A percentile compares a stretch with the other conserved stretches of the same genome.
phyloP scores from a whole-genome alignment of 805 yeast species.

The Candida mattraensis region DNA sequence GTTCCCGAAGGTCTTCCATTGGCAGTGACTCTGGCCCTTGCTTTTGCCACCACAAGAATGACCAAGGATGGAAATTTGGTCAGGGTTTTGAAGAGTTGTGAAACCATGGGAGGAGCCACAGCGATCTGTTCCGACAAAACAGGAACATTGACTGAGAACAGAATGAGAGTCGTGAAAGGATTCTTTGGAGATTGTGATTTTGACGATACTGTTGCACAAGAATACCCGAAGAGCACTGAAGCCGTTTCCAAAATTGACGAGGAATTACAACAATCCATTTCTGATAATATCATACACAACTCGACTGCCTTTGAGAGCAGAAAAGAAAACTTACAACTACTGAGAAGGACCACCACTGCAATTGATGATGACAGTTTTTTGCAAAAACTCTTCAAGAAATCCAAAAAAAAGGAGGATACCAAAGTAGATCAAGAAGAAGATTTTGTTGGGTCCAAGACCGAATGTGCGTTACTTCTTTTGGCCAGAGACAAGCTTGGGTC shows the following conservation, averaged over 20 bases:
- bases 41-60: slow-evolving; percentile 98
- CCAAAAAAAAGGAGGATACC: slow-evolving; percentile 1
- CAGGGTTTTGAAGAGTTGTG: slow-evolving; percentile 91
- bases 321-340: slow-evolving; percentile 46
- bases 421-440: slow-evolving; percentile 43
- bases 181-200: slow-evolving; percentile 59
- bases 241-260: slow-evolving; percentile 7
- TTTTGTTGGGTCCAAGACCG: slow-evolving; percentile 91
- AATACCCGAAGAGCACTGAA: not conserved
- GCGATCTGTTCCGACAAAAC: slow-evolving; percentile 97
- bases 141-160: slow-evolving; percentile 93
- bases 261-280: slow-evolving; percentile 31
- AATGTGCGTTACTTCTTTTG: slow-evolving; percentile 76
- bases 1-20: slow-evolving; percentile 99
- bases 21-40: slow-evolving; percentile 94
- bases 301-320: slow-evolving; percentile 87
- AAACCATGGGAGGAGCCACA: slow-evolving; percentile 98
- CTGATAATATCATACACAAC: slow-evolving; percentile 69
- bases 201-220: slow-evolving; percentile 43
- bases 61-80: slow-evolving; percentile 94
- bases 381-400: slow-evolving; percentile 57
- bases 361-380: slow-evolving; percentile 77
- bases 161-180: slow-evolving; percentile 87
- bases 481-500: slow-evolving; percentile 59
- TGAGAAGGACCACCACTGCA: too few species aligned